These are phyloP conservation scores for Rhynchospora pubera DNA, from an alignment of 176 grass and related monocot genomes.

Conservation along the genomic window DNA sequence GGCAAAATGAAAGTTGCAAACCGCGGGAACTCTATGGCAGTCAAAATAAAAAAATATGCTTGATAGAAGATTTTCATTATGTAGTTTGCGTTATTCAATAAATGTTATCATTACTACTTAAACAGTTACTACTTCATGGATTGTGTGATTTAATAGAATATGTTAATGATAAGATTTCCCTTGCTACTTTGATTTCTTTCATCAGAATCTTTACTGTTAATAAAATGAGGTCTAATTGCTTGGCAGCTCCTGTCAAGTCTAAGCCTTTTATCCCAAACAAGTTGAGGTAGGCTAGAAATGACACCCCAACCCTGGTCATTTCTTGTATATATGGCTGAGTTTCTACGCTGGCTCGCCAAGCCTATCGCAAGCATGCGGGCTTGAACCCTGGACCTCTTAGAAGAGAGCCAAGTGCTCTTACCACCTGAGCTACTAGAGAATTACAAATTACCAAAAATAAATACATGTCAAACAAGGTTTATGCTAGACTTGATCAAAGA, in stretches of 20 bases:
- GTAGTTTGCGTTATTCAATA: background rate
- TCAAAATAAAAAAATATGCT: background rate
- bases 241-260: no score
- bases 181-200: background rate
- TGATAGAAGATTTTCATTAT: background rate
- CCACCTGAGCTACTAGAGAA: no score
- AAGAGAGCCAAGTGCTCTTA: no score
- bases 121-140: background rate
- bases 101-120: background rate
- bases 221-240: no score
- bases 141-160: constrained; percentile 1
- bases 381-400: no score
- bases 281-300: no score
- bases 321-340: no score
- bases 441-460: background rate
- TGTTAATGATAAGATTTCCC: background rate
- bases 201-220: background rate
- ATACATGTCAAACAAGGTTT: background rate
- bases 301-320: no score
- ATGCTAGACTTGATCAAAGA: background rate
- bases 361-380: no score
- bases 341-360: no score
- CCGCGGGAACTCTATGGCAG: background rate
- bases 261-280: no score
- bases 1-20: background rate